A percentile compares a stretch with the other conserved stretches of the same genome.
phyloP scores from a whole-genome alignment of 495 filamentous ascomycete species.

The Podospora didyma region DNA sequence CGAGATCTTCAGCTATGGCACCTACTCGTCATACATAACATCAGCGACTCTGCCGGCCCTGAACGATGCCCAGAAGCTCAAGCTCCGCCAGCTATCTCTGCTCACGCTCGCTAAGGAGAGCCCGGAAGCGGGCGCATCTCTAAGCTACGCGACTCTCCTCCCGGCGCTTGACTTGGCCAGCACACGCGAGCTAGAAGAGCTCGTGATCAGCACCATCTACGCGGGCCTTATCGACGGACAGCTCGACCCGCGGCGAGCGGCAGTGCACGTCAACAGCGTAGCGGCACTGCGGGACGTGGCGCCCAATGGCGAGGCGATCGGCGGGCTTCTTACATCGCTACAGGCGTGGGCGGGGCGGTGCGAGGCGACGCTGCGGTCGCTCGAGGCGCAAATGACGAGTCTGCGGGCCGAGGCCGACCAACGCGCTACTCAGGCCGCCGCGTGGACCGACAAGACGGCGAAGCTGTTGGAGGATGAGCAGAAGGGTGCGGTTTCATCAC shows the following conservation, averaged over 20 bases:
- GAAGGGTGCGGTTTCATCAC: conserved; percentile 26
- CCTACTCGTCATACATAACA: conserved; percentile 65
- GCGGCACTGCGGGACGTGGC: conserved; percentile 81
- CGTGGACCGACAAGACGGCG: conserved; percentile 44
- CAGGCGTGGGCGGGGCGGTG: conserved; percentile 74
- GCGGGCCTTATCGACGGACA: conserved; percentile 73
- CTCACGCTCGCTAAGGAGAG: conserved; percentile 63
- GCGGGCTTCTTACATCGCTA: conserved; percentile 61
- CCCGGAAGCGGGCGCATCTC: conserved; percentile 26
- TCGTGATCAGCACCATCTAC: conserved; percentile 88
- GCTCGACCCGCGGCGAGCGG: conserved; percentile 69
- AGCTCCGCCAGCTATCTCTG: conserved; percentile 88
- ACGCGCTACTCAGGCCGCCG: conserved; percentile 47
- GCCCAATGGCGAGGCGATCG: conserved; percentile 58
- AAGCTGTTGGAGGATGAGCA: conserved; percentile 39
- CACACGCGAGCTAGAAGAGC: conserved; percentile 75
- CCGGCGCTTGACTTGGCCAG: conserved; percentile 60
- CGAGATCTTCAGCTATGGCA: conserved; percentile 91
- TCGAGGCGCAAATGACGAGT: conserved; percentile 66
- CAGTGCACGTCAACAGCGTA: conserved; percentile 72
- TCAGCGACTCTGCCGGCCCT: conserved; percentile 64
- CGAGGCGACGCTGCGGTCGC: conserved; percentile 63
- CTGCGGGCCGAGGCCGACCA: conserved; percentile 54
- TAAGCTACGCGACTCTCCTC: conserved; percentile 71
- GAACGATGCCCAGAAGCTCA: conserved; percentile 67